phyloP scores from a whole-genome alignment of 2,329 filamentous ascomycete species.

The Ilyonectria destructans region DNA sequence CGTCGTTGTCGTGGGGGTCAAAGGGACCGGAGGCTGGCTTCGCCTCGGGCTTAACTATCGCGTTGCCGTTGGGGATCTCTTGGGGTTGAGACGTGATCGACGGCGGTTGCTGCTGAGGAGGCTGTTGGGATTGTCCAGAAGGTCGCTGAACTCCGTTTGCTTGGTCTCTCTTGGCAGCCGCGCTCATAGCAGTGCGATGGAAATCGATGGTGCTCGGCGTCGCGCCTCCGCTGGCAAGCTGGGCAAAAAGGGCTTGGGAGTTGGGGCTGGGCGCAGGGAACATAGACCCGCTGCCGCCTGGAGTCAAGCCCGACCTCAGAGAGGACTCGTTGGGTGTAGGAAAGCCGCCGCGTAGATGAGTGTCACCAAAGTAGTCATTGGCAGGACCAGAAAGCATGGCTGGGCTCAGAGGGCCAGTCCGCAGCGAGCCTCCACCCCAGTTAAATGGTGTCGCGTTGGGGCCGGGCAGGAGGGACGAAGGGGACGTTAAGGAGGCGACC shows the following conservation, averaged over 20 bases:
- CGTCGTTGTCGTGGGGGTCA: slow-evolving; percentile 93
- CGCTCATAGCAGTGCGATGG: slow-evolving; percentile 91
- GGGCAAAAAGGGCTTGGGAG: slow-evolving; percentile 86
- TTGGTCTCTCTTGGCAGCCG: slow-evolving; percentile 76
- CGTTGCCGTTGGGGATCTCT: slow-evolving; percentile 62
- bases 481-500: slow-evolving; percentile 92
- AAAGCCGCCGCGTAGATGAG: slow-evolving; percentile 85
- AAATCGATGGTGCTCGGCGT: slow-evolving; percentile 96
- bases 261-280: slow-evolving; percentile 94
- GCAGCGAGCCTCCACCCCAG: slow-evolving; percentile 88
- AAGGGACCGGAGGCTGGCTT: slow-evolving; percentile 77
- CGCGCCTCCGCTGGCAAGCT: slow-evolving; percentile 84
- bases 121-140: slow-evolving; percentile 56
- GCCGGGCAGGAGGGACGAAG: slow-evolving; percentile 84
- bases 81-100: slow-evolving; percentile 70
- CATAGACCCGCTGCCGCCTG: slow-evolving; percentile 96
- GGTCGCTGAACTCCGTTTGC: slow-evolving; percentile 53
- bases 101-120: slow-evolving; percentile 55
- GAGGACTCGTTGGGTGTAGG: slow-evolving; percentile 98
- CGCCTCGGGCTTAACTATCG: slow-evolving; percentile 63
- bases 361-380: slow-evolving; percentile 91
- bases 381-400: slow-evolving; percentile 94
- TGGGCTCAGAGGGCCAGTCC: slow-evolving; percentile 94
- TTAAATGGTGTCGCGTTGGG: slow-evolving; percentile 81
- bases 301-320: slow-evolving; percentile 90